These are phyloP conservation scores for apple (Malus domestica) DNA, from an alignment of 306 rosid species.

Conservation along the genomic window ASM211411v1 NC_041799.1:30339001-30339500, in stretches of 20 bases:
- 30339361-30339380: conserved; percentile 9
- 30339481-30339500: conserved; percentile 40
- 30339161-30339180: conserved; percentile 40
- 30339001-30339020: too few species aligned
- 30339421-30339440: neutral
- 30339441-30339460: conserved; percentile 9
- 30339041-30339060: too few species aligned
- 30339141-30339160: conserved; percentile 56
- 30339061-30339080: too few species aligned
- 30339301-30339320: conserved; percentile 43
- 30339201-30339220: neutral
- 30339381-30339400: neutral
- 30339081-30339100: conserved; percentile 33
- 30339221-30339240: neutral
- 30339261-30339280: conserved; percentile 46
- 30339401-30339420: neutral
- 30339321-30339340: conserved; percentile 43
- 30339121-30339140: conserved; percentile 34
- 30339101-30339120: conserved; percentile 35
- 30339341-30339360: conserved; percentile 23
- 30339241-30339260: conserved; percentile 33
- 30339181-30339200: neutral
- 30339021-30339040: too few species aligned
- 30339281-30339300: conserved; percentile 57
- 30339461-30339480: conserved; percentile 28